Base-by-base conservation (phyloP, 2,329 filamentous ascomycete species). In the Chaetomium sp. region DNA sequence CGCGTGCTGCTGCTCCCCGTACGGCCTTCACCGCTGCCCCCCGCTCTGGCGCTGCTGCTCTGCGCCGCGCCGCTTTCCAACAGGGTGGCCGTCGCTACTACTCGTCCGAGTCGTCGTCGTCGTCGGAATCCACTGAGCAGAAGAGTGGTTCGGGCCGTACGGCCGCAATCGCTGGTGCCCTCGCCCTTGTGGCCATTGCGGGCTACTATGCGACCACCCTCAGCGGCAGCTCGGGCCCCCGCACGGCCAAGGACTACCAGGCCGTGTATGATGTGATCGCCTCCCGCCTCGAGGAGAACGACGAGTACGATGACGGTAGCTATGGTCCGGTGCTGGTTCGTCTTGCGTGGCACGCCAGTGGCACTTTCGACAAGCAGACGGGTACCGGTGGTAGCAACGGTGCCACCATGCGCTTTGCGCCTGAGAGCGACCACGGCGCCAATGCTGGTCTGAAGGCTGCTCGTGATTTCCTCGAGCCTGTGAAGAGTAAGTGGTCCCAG, bases 251-350 rank as follows among this genome's bases (percentile, higher is more conserved):
- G 66, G 91, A 99, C 74, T 97, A 96, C 79, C 91, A 96, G 79
- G 87, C 89, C 74, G 89, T 97, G 53, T 97, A 97, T 78, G 82
- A 96, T 71, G 86, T 86, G 68, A 85, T 97, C 65, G 91, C 92
- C 54, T 74, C 78, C 68, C 79, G 79, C 59, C 78, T 97, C 54
- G 86, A 94, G 72, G 89, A 96, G 75, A 85, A 95, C 70, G 89
- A 94, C 65, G 87, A 96, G 64, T 97, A 97, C 71, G 92, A 97
- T 68, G 92, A 99, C 72, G 92, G 94, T 65, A 94, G 88, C 77
- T 97, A 95, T 70, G 92, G 91, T 55, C 94, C 92, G 34, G 91
- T 97, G 59, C 79, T 97, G 55, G 76, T 97, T 61, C 85, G 92
- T 67, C 82, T 97, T 64, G 92, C 90, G 59, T 97, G 94, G 92